Conservation (phyloP, 106 monocot species). For the Acorus calamus region DNA sequence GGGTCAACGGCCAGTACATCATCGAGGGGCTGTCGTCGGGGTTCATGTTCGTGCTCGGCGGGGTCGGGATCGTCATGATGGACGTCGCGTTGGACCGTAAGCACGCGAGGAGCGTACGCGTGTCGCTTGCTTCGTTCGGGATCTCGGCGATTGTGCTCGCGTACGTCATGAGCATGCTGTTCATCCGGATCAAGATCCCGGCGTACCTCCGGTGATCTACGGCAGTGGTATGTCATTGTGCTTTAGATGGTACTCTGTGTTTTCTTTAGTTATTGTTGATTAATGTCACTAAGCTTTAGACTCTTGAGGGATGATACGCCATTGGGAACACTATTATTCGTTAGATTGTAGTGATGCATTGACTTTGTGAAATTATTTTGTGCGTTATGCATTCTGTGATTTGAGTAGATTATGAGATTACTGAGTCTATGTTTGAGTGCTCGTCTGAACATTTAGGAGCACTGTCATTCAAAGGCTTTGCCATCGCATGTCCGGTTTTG, state of each 20-base stretch:
- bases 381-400: too few species aligned
- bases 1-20: constrained; percentile 95
- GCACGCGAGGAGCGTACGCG: constrained; percentile 46
- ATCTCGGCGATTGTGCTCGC: constrained; percentile 51
- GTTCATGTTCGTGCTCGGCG: constrained; percentile 92
- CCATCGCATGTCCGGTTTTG: too few species aligned
- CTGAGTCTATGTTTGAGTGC: too few species aligned
- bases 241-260: not conserved
- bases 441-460: too few species aligned
- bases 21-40: constrained; percentile 96
- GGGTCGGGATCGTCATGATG: constrained; percentile 67
- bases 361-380: too few species aligned
- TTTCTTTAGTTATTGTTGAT: too few species aligned
- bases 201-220: constrained; percentile 52
- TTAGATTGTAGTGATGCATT: too few species aligned
- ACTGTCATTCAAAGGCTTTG: too few species aligned
- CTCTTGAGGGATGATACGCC: too few species aligned
- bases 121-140: constrained; percentile 68
- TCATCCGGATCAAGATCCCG: constrained; percentile 92
- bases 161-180: constrained; percentile 83
- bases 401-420: too few species aligned
- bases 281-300: too few species aligned
- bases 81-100: constrained; percentile 76
- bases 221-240: not conserved
- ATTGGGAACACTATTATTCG: too few species aligned